Evolutionary conservation across 768 basidiomycete species (phyloP), one percentile per base, ranked within the genome.

Genomic region (Gloeostereum incarnatum): DNA sequence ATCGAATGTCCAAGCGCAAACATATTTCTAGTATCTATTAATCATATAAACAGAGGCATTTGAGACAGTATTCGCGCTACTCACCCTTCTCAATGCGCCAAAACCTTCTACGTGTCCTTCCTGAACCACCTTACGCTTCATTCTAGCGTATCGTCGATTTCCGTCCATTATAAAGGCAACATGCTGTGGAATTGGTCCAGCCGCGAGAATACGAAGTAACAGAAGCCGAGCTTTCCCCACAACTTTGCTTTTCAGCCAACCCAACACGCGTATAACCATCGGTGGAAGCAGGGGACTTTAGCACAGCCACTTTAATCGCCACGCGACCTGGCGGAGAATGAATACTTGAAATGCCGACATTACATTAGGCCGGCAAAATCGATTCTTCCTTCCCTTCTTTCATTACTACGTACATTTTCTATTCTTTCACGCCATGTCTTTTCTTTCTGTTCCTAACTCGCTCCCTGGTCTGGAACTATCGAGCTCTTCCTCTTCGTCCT

Each of bases 151-250:
- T 8, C 96, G 70, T 38, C 96, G 67, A 56, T 98, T 97, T 3
- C 96, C 96, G 53, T 99, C 96, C 91, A 99, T 93, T 19, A 94
- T 81, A 54, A 99, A 93, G 2, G 86, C 92, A 20, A 98, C 73
- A 63, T 99, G 96, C 30, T 65, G 59, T 0, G 96, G 96, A 6
- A 93, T 69, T 0, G 94, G 93, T 0, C 92, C 93, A 2, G 83
- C 67, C 0, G 81, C 65, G 31, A 99, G 71, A 14, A 91, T 59
- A 42, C 60, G 61, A 32, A 93, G 66, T 18, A 91, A 53, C 13
- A 76, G 53, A 40, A 70, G 62, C 14, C 65, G 64, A 8, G 60
- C 58, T 31, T 51, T 54, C 23, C 55, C 50, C 13, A 54, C 39
- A 43, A 64, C 46, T 51, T 59, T 54, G 44, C 52, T 44, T 20